phyloP scores from a whole-genome alignment of 1,284 basidiomycete genomes.

The Naganishia liquefaciens region DNA sequence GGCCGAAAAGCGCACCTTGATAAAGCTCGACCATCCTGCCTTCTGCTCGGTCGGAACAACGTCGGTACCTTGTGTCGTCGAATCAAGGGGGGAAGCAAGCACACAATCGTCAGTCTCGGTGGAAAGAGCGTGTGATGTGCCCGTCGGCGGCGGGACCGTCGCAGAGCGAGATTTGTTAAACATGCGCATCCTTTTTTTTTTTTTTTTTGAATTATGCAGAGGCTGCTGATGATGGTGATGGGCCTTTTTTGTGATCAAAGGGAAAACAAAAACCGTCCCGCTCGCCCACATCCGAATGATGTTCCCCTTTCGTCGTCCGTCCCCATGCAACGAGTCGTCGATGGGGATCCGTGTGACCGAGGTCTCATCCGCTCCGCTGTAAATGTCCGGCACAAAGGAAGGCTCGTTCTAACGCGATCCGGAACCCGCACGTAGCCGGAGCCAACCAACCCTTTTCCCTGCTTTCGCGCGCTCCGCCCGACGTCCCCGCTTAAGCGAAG shows the following conservation, averaged over 20 bases:
- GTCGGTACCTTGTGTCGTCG: constrained; percentile 36
- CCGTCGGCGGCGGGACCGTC: too few species aligned
- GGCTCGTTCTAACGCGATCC: too few species aligned
- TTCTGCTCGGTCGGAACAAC: constrained; percentile 54
- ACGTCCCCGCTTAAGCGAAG: not conserved
- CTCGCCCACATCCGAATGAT: too few species aligned
- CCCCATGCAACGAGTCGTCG: too few species aligned
- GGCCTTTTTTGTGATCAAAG: not conserved
- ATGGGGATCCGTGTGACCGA: too few species aligned
- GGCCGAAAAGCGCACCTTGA: constrained; percentile 43
- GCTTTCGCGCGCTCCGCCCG: not conserved
- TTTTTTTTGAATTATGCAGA: too few species aligned
- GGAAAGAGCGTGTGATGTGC: too few species aligned
- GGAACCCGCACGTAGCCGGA: constrained; percentile 3
- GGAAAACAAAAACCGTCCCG: not conserved
- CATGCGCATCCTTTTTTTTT: constrained; percentile 12
- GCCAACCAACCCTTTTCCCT: constrained; percentile 11
- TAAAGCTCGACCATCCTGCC: constrained; percentile 54
- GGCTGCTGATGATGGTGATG: not conserved
- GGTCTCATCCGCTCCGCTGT: too few species aligned
- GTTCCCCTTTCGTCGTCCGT: too few species aligned
- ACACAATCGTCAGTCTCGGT: too few species aligned
- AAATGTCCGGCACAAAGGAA: too few species aligned
- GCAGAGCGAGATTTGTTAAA: not conserved
- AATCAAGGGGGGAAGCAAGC: not conserved